Percentiles rank a stretch among this genome's conserved stretches.
phyloP scores from a whole-genome alignment of 2,329 filamentous ascomycete genomes.

The Talaromyces sp. region DNA sequence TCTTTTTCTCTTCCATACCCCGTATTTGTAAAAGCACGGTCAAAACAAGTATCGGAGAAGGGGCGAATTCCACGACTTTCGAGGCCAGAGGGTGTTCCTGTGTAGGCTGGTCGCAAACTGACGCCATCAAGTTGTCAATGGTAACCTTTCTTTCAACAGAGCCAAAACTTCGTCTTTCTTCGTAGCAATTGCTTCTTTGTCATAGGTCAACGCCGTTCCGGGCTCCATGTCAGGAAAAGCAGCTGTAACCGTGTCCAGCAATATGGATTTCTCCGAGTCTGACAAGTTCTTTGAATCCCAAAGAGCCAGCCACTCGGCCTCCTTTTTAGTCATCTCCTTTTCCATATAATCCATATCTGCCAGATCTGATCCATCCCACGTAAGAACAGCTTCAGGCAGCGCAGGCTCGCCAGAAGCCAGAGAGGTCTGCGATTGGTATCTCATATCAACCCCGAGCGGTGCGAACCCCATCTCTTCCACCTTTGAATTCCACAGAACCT shows the following conservation, averaged over 20 bases:
- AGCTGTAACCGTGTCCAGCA: constrained; percentile 24
- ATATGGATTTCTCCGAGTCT: constrained; percentile 15
- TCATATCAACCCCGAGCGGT: constrained; percentile 33
- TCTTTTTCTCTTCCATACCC: too few species aligned
- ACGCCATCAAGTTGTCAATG: not conserved
- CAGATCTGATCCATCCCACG: constrained; percentile 33
- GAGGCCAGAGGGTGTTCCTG: not conserved
- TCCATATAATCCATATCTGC: constrained; percentile 28
- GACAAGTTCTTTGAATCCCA: constrained; percentile 19
- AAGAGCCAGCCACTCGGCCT: constrained; percentile 23
- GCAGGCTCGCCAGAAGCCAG: constrained; percentile 11
- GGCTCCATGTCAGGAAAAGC: constrained; percentile 20
- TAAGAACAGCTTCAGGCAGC: constrained; percentile 23
- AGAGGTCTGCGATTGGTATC: constrained; percentile 18
- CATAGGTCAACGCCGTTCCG: not conserved
- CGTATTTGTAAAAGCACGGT: too few species aligned
- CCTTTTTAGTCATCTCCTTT: constrained; percentile 15
- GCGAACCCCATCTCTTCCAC: constrained; percentile 34
- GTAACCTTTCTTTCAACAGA: constrained; percentile 4
- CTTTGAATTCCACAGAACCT: constrained; percentile 41
- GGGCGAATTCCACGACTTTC: too few species aligned
- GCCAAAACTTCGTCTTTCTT: constrained; percentile 8
- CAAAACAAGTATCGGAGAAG: too few species aligned
- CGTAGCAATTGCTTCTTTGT: constrained; percentile 15
- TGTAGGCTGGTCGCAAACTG: not conserved